Percentiles rank a stretch among this genome's conserved stretches.
phyloP scores from a whole-genome alignment of 2,329 filamentous ascomycete genomes.

The Westerdykella ornata region DNA sequence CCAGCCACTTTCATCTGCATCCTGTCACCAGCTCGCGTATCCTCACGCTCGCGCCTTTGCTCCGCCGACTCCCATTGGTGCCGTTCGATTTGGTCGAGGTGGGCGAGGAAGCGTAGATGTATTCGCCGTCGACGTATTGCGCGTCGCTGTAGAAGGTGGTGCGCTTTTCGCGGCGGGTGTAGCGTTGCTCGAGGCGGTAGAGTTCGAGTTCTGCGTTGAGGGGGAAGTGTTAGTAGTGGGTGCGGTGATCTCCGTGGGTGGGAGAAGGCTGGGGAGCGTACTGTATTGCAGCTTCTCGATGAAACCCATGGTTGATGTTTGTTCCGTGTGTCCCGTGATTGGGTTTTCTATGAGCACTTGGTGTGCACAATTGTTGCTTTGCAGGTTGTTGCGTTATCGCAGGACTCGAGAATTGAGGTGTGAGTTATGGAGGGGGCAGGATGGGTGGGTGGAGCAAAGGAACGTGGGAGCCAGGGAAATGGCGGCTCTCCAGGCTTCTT shows the following conservation, averaged over 20 bases:
- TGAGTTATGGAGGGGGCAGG: too few relatives aligned
- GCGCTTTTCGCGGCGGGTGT: constrained; percentile 84
- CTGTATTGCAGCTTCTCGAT: constrained; percentile 38
- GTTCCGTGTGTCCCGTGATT: too few relatives aligned
- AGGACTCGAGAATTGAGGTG: too few relatives aligned
- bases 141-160: constrained; percentile 85
- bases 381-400: too few relatives aligned
- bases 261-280: constrained; percentile 17
- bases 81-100: constrained; percentile 24
- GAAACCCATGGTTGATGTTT: constrained; percentile 26
- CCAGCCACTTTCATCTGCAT: too few relatives aligned
- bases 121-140: constrained; percentile 91
- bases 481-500: too few relatives aligned
- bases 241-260: neutral
- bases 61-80: constrained; percentile 6
- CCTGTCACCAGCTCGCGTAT: too few relatives aligned
- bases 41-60: too few relatives aligned
- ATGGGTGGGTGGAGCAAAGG: too few relatives aligned
- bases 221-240: constrained; percentile 5
- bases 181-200: constrained; percentile 90
- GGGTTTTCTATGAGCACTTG: too few relatives aligned
- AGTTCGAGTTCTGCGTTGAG: constrained; percentile 63
- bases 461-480: too few relatives aligned
- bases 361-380: too few relatives aligned
- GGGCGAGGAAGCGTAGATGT: constrained; percentile 58